phyloP scores from a whole-genome alignment of 345 rosid genomes.

The Euclidium syriacum region DNA sequence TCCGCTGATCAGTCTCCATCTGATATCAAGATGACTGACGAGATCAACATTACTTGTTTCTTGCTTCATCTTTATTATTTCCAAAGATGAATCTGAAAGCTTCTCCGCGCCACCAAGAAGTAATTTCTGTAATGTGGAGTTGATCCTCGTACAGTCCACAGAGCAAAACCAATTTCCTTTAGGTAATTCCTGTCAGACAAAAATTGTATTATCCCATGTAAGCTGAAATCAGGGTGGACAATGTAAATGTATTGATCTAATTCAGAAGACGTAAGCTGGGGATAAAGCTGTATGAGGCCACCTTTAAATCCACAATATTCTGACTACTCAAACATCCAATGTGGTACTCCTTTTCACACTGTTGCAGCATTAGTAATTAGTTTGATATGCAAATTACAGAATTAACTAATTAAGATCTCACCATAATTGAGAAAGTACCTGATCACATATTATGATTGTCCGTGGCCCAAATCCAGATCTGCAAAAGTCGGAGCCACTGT shows the following conservation, averaged over 20 bases:
- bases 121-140: constrained; percentile 67
- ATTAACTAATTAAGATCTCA: not conserved
- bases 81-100: constrained; percentile 62
- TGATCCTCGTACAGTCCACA: constrained; percentile 60
- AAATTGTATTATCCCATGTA: constrained; percentile 8
- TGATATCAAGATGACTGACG: constrained; percentile 41
- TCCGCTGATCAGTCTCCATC: constrained; percentile 91
- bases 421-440: constrained; percentile 45
- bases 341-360: constrained; percentile 89
- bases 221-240: constrained; percentile 10
- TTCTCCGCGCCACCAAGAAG: constrained; percentile 60
- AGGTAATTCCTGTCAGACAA: constrained; percentile 76
- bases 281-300: constrained; percentile 21
- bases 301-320: constrained; percentile 84
- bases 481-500: constrained; percentile 82
- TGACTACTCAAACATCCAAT: constrained; percentile 88
- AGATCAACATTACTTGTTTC: constrained; percentile 38
- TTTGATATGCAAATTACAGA: constrained; percentile 6
- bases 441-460: constrained; percentile 90
- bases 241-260: not conserved
- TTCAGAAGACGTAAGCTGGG: constrained; percentile 1
- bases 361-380: constrained; percentile 20
- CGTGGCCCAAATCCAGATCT: constrained; percentile 95
- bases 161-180: constrained; percentile 94
- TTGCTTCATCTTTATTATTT: constrained; percentile 44